Evolutionary conservation across 805 yeast genomes (phyloP).

Genomic region (Wickerhamiella sorbophila): DNA sequence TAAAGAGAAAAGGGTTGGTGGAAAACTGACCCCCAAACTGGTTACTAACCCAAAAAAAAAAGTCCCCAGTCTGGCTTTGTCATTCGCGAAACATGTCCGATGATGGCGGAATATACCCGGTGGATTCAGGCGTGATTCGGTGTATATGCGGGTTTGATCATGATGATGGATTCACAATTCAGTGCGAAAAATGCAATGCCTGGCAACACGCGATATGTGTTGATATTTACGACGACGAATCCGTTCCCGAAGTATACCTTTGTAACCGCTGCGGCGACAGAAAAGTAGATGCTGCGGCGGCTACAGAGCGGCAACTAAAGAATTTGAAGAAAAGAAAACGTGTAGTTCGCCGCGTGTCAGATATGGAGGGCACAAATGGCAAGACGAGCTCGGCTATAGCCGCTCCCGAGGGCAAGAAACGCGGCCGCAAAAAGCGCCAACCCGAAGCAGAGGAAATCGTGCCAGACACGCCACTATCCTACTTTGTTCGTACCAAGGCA

Average conservation of each 20-base stretch:
- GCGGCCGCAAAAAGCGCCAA: constrained; percentile 3
- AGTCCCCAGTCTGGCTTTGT: neutral
- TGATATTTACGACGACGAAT: constrained; percentile 53
- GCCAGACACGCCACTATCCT: constrained; percentile 4
- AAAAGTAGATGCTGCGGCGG: constrained; percentile 31
- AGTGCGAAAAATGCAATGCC: constrained; percentile 79
- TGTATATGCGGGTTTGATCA: constrained; percentile 81
- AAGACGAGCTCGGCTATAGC: neutral
- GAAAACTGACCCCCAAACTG: too few species aligned
- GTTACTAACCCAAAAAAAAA: too few species aligned
- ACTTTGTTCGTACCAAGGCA: constrained; percentile 1
- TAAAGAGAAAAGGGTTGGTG: too few species aligned
- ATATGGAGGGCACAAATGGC: constrained; percentile 1
- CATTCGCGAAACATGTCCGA: neutral
- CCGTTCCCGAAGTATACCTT: constrained; percentile 68
- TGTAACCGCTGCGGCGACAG: constrained; percentile 66
- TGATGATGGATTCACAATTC: constrained; percentile 91
- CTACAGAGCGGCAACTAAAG: constrained; percentile 29
- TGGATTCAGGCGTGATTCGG: constrained; percentile 70
- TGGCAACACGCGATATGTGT: constrained; percentile 96
- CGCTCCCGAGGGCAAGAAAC: constrained; percentile 3
- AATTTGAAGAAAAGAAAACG: constrained; percentile 8
- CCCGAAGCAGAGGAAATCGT: constrained; percentile 1
- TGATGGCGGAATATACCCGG: constrained; percentile 10
- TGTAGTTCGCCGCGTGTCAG: constrained; percentile 10